Percentiles rank a stretch among this genome's conserved stretches.
Evolutionary conservation across 2,329 filamentous ascomycete genomes (phyloP).

Genomic region (Phoma sp.): DNA sequence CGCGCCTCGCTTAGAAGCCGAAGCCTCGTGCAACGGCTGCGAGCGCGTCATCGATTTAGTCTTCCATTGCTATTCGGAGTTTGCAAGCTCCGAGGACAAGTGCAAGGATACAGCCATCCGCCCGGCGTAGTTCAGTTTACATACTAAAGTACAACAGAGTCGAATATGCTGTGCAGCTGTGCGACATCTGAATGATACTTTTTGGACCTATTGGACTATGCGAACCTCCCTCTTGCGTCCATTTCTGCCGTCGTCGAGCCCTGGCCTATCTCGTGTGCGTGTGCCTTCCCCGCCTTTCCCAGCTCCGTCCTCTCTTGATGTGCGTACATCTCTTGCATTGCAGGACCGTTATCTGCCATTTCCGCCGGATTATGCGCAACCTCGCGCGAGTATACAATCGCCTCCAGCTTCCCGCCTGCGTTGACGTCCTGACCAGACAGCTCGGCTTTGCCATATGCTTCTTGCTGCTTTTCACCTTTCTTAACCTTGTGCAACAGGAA

Average conservation of each 20-base stretch:
- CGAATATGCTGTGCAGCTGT: not conserved
- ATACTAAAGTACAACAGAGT: no score
- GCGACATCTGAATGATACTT: not conserved
- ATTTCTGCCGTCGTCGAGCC: not conserved
- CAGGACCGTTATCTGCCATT: not conserved
- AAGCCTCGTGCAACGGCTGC: conserved; percentile 10
- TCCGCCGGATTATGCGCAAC: not conserved
- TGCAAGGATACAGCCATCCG: not conserved
- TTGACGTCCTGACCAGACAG: not conserved
- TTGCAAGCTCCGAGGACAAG: not conserved
- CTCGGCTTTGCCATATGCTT: not conserved
- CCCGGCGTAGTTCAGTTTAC: no score
- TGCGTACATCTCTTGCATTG: not conserved
- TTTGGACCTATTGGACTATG: not conserved
- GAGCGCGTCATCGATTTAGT: conserved; percentile 12
- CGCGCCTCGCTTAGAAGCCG: conserved; percentile 15
- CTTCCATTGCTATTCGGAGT: not conserved
- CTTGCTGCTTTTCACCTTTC: not conserved
- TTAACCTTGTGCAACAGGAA: not conserved
- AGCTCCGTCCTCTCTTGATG: not conserved
- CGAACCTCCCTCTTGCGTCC: not conserved
- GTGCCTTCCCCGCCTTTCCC: not conserved
- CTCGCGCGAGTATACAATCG: not conserved
- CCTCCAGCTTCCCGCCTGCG: not conserved
- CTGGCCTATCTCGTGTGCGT: not conserved